Percentiles rank a stretch among this genome's conserved stretches.
These are phyloP conservation scores for Quercus phellos DNA, from an alignment of 331 rosid genomes.

Conservation along the genomic window DNA sequence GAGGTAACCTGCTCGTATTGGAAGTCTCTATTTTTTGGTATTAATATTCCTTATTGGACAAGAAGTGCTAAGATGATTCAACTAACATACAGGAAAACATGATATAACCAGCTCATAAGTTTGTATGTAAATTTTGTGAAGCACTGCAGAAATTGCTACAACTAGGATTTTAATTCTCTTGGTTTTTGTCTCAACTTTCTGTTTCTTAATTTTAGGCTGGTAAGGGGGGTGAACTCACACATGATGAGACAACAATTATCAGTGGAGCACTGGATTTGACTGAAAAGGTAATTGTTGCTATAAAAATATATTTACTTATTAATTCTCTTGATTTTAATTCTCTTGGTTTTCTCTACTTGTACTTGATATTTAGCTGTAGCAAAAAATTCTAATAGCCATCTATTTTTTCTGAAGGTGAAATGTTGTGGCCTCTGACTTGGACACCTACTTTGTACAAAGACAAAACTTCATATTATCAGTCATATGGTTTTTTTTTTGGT, in stretches of 20 bases:
- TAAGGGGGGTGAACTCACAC: constrained; percentile 97
- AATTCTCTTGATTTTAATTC: too few species aligned
- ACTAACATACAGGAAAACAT: neutral
- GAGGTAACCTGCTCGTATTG: constrained; percentile 46
- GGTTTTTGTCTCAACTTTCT: constrained; percentile 1
- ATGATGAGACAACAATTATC: constrained; percentile 90
- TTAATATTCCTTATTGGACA: neutral
- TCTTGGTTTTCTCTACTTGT: neutral
- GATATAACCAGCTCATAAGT: neutral
- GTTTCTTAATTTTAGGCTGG: constrained; percentile 59
- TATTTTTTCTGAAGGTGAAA: neutral
- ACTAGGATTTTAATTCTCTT: neutral
- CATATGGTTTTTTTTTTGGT: neutral
- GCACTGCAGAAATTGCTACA: neutral
- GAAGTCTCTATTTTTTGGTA: neutral
- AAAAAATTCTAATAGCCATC: neutral
- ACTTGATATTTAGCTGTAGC: neutral
- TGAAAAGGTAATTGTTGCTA: constrained; percentile 56
- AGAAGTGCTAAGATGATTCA: neutral
- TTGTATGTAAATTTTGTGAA: neutral
- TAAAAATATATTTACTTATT: neutral
- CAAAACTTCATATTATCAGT: neutral
- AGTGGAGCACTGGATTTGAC: constrained; percentile 97
- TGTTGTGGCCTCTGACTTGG: neutral
- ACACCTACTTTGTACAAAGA: neutral